These are phyloP conservation scores for Oenanthe sinensis DNA, from an alignment of 129 eudicot species.

Conservation along the genomic window DNA sequence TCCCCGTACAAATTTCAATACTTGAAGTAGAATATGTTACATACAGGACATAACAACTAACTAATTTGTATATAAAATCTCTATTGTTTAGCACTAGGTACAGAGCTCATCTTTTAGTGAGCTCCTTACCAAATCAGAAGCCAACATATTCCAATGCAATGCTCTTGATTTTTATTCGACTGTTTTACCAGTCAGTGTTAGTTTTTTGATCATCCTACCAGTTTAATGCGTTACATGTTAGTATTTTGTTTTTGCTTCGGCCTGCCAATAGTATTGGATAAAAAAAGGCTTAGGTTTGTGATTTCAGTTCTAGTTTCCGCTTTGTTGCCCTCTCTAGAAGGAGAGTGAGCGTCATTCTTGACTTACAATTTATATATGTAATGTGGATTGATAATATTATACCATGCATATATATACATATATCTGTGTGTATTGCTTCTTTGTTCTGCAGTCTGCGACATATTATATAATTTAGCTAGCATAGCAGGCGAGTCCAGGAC, in stretches of 20 bases:
- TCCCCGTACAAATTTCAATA: no score
- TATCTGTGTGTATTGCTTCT: neutral
- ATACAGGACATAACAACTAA: no score
- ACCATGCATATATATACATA: neutral
- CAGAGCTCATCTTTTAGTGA: neutral
- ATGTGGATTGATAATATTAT: slow-evolving; percentile 8
- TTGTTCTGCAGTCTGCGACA: neutral
- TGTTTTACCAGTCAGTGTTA: neutral
- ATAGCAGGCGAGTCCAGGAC: no score
- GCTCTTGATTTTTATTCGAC: neutral
- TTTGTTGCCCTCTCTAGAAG: slow-evolving; percentile 74
- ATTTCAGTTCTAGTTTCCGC: slow-evolving; percentile 14
- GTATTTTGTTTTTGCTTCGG: neutral
- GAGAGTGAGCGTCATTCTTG: slow-evolving; percentile 57
- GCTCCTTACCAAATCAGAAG: neutral
- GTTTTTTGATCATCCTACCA: neutral
- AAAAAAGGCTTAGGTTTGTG: neutral
- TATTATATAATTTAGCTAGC: no score
- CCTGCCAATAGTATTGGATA: neutral
- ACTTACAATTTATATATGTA: slow-evolving; percentile 1
- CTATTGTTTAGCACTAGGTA: no score
- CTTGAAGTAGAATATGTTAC: no score
- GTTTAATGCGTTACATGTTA: neutral
- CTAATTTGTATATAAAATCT: no score
- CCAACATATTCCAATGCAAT: neutral